phyloP scores from a whole-genome alignment of 1,139 yeast species.

The Insectozyma bohioensis region DNA sequence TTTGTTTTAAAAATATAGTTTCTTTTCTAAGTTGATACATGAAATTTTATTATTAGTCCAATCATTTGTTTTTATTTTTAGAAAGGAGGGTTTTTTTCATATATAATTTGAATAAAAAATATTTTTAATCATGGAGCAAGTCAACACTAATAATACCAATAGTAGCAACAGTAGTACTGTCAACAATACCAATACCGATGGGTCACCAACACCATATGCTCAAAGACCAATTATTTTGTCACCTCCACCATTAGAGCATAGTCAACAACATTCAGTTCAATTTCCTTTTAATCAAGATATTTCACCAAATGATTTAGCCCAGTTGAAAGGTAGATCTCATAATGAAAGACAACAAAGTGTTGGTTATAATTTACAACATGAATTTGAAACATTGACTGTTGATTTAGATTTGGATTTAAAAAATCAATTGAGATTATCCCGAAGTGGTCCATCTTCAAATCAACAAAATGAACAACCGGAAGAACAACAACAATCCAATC shows the following conservation, averaged over 20 bases:
- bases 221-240: slow-evolving; percentile 42
- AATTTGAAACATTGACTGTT: slow-evolving; percentile 46
- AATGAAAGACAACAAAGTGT: slow-evolving; percentile 41
- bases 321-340: slow-evolving; percentile 18
- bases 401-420: slow-evolving; percentile 48
- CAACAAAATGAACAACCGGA: slow-evolving; percentile 4
- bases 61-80: too few relatives aligned
- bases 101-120: too few relatives aligned
- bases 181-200: too few relatives aligned
- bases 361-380: slow-evolving; percentile 47
- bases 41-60: too few relatives aligned
- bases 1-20: too few relatives aligned
- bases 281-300: slow-evolving; percentile 3
- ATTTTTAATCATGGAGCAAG: slow-evolving; percentile 4
- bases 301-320: not conserved
- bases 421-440: slow-evolving; percentile 8
- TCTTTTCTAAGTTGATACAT: too few relatives aligned
- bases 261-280: slow-evolving; percentile 7
- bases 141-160: not conserved
- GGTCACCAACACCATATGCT: slow-evolving; percentile 12
- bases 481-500: slow-evolving; percentile 4
- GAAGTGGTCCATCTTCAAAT: slow-evolving; percentile 7
- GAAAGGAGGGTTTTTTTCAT: too few relatives aligned
- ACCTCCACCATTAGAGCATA: slow-evolving; percentile 38
- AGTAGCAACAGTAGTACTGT: too few relatives aligned